Evolutionary conservation across 257 asterid species (phyloP).

Genomic region (Eucommia ulmoides): DNA sequence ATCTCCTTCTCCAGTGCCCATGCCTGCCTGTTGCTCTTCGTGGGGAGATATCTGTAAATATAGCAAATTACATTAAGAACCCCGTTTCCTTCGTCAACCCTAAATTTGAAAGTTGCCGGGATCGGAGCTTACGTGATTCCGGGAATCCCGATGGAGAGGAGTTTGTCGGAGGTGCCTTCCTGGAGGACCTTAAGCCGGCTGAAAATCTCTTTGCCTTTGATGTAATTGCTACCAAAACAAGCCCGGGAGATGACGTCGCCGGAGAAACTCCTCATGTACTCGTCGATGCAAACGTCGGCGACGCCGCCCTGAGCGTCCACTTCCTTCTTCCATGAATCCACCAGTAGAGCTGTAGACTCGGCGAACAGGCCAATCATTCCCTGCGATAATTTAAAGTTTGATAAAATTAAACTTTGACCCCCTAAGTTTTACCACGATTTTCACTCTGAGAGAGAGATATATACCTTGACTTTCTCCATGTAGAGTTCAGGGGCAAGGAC

Average conservation of each 20-base stretch:
- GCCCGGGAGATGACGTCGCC: conserved; percentile 43
- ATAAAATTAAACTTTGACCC: background rate
- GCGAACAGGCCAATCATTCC: conserved; percentile 30
- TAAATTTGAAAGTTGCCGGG: background rate
- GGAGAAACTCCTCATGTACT: conserved; percentile 23
- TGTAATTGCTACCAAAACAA: conserved; percentile 37
- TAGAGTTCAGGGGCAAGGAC: conserved; percentile 71
- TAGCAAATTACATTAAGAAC: background rate
- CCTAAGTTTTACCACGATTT: background rate
- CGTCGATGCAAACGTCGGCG: conserved; percentile 17
- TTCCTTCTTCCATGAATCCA: conserved; percentile 23
- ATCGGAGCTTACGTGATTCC: conserved; percentile 22
- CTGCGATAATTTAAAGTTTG: conserved; percentile 5
- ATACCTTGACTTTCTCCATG: conserved; percentile 84
- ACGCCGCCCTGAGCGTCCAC: conserved; percentile 16
- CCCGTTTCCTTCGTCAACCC: background rate
- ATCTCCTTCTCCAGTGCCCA: conserved; percentile 44
- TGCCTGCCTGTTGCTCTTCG: conserved; percentile 27
- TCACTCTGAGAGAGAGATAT: background rate
- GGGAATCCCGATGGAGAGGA: conserved; percentile 24
- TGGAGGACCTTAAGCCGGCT: conserved; percentile 19
- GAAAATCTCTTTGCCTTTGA: conserved; percentile 33
- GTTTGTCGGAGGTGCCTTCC: conserved; percentile 17
- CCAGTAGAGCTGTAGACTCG: conserved; percentile 18
- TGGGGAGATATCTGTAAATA: conserved; percentile 30